Evolutionary conservation across 495 filamentous ascomycete genomes (phyloP), one percentile per base, ranked within the genome.

Genomic region (Podospora australis): DNA sequence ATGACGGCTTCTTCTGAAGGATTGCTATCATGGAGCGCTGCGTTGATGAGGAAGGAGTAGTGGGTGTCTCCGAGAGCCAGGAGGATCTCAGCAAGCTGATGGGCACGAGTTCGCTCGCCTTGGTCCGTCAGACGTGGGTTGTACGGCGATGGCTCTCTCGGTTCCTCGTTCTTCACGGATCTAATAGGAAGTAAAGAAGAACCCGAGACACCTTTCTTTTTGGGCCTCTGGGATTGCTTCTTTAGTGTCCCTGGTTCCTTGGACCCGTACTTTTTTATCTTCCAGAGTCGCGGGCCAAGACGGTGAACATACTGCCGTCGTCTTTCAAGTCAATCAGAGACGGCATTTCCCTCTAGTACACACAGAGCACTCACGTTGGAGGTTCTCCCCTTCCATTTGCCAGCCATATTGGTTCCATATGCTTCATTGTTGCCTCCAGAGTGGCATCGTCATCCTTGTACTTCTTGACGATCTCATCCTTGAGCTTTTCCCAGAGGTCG

Each of bases 281-380:
- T 16, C 59, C 59, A 63, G 14, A 39, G 42, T 13, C 7, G 39
- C n/a, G 10, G 45, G 8, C 39, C 36, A 1, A 52, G 13, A 19
- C 46, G 45, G n/a, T 59, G 56, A 6, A 53, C 34, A 14, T 53
- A 55, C 35, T 63, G 59, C 5, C 59, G 48, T 9, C 35, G 44
- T 7, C 59, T 62, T 32, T 11, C n/a, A 20, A 10, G 51, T 49
- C 11, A 50, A 44, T 19, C 10, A 11, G 14, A 2, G 10, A 11
- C n/a, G n/a, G n/a, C n/a, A n/a, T n/a, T n/a, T n/a, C n/a, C n/a
- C n/a, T n/a, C n/a, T n/a, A n/a, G n/a, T n/a, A n/a, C n/a, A n/a
- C n/a, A n/a, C n/a, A n/a, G n/a, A n/a, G n/a, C 6, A 44, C 63
- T 36, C 25, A 67, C 65, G 56, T 59, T 24, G 64, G 53, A 10